Evolutionary conservation across 305 asterid species (phyloP), one percentile per base, ranked within the genome.

Genomic region (Coffea humblotiana): DNA sequence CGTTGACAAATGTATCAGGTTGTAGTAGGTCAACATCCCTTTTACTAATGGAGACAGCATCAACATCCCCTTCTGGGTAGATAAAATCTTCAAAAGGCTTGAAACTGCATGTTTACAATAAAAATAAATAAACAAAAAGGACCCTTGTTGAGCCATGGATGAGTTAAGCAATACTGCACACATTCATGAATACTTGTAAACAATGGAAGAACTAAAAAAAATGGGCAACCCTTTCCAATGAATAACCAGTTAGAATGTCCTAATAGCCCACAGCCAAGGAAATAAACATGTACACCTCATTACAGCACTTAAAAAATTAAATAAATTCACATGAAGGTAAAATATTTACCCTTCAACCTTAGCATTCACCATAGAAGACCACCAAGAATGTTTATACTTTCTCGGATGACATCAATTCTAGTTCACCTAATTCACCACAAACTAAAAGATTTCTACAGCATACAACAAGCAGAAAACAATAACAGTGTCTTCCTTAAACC

Each of bases 1-100:
- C 99, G 77, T 96, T 96, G 86, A 96, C 89, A 87, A 94, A 96
- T 74, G 97, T 91, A 76, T 92, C 97, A 43, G 99, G 99, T 82
- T 86, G 92, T 72, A 96, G 88, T 78, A 94, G 90, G 89, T 92
- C 98, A 27, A 91, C 90, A 70, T 96, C 99, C 82, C 98, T 92
- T 86, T 89, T 90, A 88, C 97, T 90, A 64, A 96, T 82, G 69
- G 98, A 91, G 83, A 96, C 95, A 80, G 98, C 97, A 85, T 96
- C 97, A 78, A 94, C 88, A 88, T 96, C 98, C 76, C 98, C 97
- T 89, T 90, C 84, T 54, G 99, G 99, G 84, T 94, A 96, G 71
- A 94, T 83, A 77, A 96, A 90, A 80, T 91, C 98, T 81, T 94
- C 95, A 81, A 96, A 93, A 40, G 96, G 90, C 87, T 85, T 85